phyloP scores from a whole-genome alignment of 345 rosid genomes.

The Angophora floribunda region DNA sequence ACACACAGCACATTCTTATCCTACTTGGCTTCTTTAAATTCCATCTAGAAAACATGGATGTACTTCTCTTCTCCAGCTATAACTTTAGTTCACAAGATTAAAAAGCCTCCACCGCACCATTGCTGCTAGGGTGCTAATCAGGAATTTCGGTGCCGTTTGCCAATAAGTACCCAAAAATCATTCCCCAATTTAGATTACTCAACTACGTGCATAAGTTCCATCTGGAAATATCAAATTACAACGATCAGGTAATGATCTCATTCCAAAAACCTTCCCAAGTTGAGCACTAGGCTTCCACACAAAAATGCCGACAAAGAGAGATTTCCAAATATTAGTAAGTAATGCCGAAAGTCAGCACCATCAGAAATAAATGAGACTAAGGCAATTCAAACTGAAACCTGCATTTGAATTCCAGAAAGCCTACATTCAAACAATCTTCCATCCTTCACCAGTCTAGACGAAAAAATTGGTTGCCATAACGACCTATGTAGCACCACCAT shows the following conservation, averaged over 20 bases:
- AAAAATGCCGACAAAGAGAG: not conserved
- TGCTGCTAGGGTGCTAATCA: not conserved
- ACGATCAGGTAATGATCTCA: not conserved
- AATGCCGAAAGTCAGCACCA: not conserved
- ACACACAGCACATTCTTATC: not conserved
- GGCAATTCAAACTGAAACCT: not conserved
- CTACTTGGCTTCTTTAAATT: not conserved
- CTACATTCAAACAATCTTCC: not conserved
- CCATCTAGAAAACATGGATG: not conserved
- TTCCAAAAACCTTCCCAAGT: not conserved
- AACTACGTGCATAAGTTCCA: not conserved
- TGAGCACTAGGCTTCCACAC: not conserved
- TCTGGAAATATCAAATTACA: not conserved
- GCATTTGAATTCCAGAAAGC: not conserved
- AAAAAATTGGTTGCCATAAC: not conserved
- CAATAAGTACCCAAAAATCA: not conserved
- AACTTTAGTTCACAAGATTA: not conserved
- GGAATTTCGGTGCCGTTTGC: not conserved
- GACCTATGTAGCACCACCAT: not conserved
- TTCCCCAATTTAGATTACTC: not conserved
- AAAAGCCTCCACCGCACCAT: not conserved
- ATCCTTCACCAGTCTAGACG: not conserved
- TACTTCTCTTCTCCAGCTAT: not conserved
- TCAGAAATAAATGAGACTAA: not conserved
- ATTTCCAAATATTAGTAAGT: not conserved